Evolutionary conservation across 2,329 filamentous ascomycete genomes (phyloP), one percentile per base, ranked within the genome.

Genomic region (Orbilia ellipsospora): DNA sequence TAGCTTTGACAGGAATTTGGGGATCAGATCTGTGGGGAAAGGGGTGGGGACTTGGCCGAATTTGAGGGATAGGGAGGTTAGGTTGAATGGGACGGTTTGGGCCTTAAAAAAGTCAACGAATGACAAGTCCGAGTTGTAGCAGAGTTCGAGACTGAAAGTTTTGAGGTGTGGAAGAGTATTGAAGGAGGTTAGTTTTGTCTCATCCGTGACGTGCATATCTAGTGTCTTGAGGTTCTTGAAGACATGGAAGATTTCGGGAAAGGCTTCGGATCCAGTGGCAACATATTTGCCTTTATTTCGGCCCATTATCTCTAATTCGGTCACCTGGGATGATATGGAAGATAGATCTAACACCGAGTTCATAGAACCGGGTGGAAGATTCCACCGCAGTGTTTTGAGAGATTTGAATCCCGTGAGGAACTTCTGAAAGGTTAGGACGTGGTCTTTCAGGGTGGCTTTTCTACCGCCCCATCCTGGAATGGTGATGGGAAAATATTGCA

Each of bases 161-260:
- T 28, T 73, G 12, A 73, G 40, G 1, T 40, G 61, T 6, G 69
- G 69, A 36, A 73, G 56, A 42, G 48, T 40, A 26, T 45, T 73
- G 15, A 73, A 18, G 2, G 54, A 16, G 10, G 26, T 40, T 20
- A 55, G 7, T 0, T 16, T 55, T 6, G 20, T 16, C 8, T n/a
- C 13, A 15, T 62, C 42, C 10, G 10, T 48, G 13, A 73, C 7
- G 20, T 36, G 36, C 13, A 73, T 4, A 0, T 65, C 28, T 4
- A 73, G 42, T 4, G 42, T 42, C 12, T 61, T 73, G 20, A 73
- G 45, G 28, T 66, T 73, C 15, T 48, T 61, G 28, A 73, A 73
- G 31, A 10, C 10, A 6, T 36, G 31, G 31, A 36, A 36, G 31
- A 36, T 36, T 36, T 7, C 31, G 31, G 31, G 31, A 36, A 2